Conservation (phyloP, 2,329 filamentous ascomycete species). For the Aspergillus calidoustus region DNA sequence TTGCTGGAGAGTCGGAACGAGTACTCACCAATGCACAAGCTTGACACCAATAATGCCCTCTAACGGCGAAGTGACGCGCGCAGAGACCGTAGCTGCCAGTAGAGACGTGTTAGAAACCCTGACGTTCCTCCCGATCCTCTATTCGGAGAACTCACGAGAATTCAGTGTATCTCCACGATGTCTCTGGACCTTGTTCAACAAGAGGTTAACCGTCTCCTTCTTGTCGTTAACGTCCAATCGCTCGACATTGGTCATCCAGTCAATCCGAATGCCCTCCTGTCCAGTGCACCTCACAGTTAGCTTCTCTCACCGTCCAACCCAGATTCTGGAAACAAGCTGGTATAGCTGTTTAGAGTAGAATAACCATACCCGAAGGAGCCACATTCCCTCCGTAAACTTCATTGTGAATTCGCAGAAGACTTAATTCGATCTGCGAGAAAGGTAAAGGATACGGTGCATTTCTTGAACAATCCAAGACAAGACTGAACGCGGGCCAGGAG, state of each 20-base stretch:
- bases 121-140: not conserved
- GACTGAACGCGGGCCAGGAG: not conserved
- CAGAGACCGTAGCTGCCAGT: constrained; percentile 38
- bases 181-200: constrained; percentile 44
- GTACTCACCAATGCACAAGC: constrained; percentile 41
- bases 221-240: constrained; percentile 30
- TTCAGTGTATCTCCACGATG: constrained; percentile 48
- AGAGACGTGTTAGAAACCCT: not conserved
- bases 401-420: constrained; percentile 29
- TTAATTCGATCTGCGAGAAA: not conserved
- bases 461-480: not conserved
- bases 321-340: not conserved
- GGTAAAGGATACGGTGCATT: not conserved
- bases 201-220: constrained; percentile 38
- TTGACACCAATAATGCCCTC: constrained; percentile 48
- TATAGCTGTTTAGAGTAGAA: not conserved
- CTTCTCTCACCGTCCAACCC: not conserved
- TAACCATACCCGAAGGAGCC: constrained; percentile 36
- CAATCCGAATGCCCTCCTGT: constrained; percentile 43
- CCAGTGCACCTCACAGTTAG: not conserved
- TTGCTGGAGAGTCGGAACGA: not conserved
- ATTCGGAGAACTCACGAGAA: constrained; percentile 32
- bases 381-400: constrained; percentile 51
- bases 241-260: constrained; percentile 50
- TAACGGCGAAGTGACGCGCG: constrained; percentile 40